Evolutionary conservation across 352 stramenopile species (phyloP).

Genomic region (Pythium plurisporium): DNA sequence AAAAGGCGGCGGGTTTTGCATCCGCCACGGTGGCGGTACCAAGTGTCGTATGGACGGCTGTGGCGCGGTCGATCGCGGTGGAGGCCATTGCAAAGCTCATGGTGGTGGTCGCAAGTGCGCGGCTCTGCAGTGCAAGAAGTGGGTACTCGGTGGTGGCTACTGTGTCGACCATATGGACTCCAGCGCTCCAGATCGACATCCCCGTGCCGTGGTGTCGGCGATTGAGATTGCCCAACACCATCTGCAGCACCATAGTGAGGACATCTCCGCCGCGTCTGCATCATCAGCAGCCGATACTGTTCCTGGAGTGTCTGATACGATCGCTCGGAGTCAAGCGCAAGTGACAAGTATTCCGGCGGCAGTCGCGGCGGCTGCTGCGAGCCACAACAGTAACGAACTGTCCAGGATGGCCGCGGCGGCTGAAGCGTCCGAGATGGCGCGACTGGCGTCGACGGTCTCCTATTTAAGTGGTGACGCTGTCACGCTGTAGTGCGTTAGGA

Average conservation of each 20-base stretch:
- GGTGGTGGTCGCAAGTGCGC: constrained; percentile 79
- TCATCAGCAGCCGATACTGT: neutral
- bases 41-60: constrained; percentile 71
- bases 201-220: constrained; percentile 12
- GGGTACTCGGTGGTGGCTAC: constrained; percentile 74
- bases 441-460: constrained; percentile 42
- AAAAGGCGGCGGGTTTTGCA: constrained; percentile 80
- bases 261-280: neutral
- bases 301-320: neutral
- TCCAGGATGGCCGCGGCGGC: constrained; percentile 15
- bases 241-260: constrained; percentile 13
- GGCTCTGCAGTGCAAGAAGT: constrained; percentile 66
- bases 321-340: neutral
- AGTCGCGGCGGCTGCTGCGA: constrained; percentile 9
- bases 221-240: constrained; percentile 30
- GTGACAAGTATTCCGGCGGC: constrained; percentile 8
- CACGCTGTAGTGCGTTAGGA: too few relatives aligned
- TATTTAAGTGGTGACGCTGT: constrained; percentile 75
- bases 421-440: constrained; percentile 32
- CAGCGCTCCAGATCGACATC: constrained; percentile 23
- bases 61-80: constrained; percentile 61
- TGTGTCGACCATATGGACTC: constrained; percentile 59
- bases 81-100: constrained; percentile 82
- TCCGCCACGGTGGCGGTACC: constrained; percentile 75
- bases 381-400: constrained; percentile 18